phyloP scores from a whole-genome alignment of 129 eudicot species.

The Arctium minus region DNA sequence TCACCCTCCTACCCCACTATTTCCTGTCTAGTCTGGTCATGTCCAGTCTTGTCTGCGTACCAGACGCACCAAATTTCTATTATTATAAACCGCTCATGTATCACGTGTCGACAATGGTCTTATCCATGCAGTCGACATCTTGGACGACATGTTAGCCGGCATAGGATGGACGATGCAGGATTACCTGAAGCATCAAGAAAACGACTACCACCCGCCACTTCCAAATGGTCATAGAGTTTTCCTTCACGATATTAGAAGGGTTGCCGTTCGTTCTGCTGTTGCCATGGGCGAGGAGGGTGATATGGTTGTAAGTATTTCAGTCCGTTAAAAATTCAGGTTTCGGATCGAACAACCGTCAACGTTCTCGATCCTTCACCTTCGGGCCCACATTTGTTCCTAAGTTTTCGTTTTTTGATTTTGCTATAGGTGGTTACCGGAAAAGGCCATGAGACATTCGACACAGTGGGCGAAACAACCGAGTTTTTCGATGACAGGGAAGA shows the following conservation, averaged over 20 bases:
- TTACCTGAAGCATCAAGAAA: slow-evolving; percentile 82
- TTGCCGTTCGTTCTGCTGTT: slow-evolving; percentile 93
- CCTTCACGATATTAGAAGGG: slow-evolving; percentile 88
- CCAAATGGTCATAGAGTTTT: slow-evolving; percentile 86
- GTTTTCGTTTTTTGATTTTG: not conserved
- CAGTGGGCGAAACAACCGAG: slow-evolving; percentile 81
- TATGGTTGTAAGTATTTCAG: slow-evolving; percentile 63
- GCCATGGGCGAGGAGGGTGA: slow-evolving; percentile 99
- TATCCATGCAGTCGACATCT: slow-evolving; percentile 66
- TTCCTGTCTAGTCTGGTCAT: not conserved
- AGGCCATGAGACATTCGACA: slow-evolving; percentile 78
- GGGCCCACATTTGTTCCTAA: not conserved
- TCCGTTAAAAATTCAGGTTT: not conserved
- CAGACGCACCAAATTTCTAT: not conserved
- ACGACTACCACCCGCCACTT: slow-evolving; percentile 96
- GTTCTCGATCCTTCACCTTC: not conserved
- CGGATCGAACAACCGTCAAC: too few species aligned
- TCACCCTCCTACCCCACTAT: not conserved
- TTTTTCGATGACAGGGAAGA: slow-evolving; percentile 95
- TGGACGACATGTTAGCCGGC: slow-evolving; percentile 98
- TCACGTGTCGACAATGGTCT: slow-evolving; percentile 2
- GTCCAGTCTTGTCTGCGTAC: not conserved
- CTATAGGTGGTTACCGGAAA: slow-evolving; percentile 90
- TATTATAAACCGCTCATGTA: not conserved
- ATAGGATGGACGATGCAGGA: slow-evolving; percentile 97